These are phyloP conservation scores for Diospyros kaki DNA, from an alignment of 148 eudicot genomes.

Conservation along the genomic window DNA sequence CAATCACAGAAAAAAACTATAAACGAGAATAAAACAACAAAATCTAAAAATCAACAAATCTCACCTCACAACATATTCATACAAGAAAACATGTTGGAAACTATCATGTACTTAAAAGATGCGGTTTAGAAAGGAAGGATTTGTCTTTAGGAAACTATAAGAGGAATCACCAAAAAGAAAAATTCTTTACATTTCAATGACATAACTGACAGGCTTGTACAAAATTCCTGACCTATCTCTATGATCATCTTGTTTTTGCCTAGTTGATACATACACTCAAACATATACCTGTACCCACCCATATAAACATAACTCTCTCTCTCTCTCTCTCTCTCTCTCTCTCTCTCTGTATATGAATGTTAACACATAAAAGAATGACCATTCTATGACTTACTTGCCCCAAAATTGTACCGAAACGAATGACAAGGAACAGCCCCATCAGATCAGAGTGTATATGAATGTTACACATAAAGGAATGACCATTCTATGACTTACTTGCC, in stretches of 20 bases:
- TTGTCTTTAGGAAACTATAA: not conserved
- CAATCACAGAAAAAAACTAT: no score
- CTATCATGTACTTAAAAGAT: not conserved
- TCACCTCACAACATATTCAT: no score
- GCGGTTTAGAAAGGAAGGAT: not conserved
- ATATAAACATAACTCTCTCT: no score
- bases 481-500: constrained; percentile 19
- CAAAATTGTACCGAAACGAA: constrained; percentile 9
- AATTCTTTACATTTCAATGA: not conserved
- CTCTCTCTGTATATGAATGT: constrained; percentile 8
- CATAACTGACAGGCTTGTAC: not conserved
- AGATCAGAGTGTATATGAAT: constrained; percentile 22
- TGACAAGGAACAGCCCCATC: constrained; percentile 6
- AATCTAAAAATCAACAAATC: no score
- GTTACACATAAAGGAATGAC: constrained; percentile 20
- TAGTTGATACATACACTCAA: constrained; percentile 6
- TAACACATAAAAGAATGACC: constrained; percentile 20
- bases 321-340: not conserved
- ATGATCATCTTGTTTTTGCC: not conserved
- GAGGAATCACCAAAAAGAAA: not conserved
- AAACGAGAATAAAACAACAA: no score
- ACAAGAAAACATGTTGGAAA: no score
- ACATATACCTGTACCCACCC: no score
- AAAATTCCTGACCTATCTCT: constrained; percentile 8
- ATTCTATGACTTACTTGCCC: constrained; percentile 20